Base-by-base conservation (phyloP, 345 rosid genomes). In the Xanthoceras sorbifolium region DNA sequence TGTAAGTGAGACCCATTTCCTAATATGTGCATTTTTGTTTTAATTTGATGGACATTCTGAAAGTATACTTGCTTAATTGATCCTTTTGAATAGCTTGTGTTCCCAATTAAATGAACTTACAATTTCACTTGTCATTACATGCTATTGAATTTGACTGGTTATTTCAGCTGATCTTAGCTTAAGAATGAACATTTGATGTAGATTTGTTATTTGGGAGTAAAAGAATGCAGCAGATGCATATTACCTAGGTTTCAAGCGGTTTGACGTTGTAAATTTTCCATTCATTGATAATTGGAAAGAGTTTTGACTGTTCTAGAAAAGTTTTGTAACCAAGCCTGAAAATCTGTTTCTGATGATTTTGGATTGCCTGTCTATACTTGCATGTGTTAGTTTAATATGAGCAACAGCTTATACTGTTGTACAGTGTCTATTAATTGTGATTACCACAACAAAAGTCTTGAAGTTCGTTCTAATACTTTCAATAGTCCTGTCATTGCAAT, bases 1-100 rank as follows among this genome's bases (percentile, higher is more conserved):
- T 73, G 63, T 22, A 7, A 66, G 40, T 38, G 23, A 67, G 34
- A 81, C 38, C 77, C 71, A n/a, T 44, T 61, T 62, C 12, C 4
- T 9, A 5, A 18, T 18, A 20, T 36, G 6, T 31, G 20, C 10
- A n/a, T 60, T 40, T 17, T 62, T 17, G n/a, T 69, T n/a, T 17
- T 22, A 54, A 17, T 69, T 6, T 44, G 69, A 44, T 73, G 69
- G 34, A 61, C n/a, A 14, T 31, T 50, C 69, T 59, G 57, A 60
- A 61, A 20, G 20, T 26, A 26, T 74, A 31, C 11, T 74, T 46
- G 77, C 70, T 31, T 63, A 48, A 44, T 64, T 14, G 69, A 3
- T 34, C 67, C 28, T 44, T 61, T 31, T 59, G 44, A 62, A 62
- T 25, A 68, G 48, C 5, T 50, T 46, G 10, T 42, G n/a, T 73